Conservation (phyloP, 768 basidiomycete genomes). For the Clitopilus hobsonii region DNA sequence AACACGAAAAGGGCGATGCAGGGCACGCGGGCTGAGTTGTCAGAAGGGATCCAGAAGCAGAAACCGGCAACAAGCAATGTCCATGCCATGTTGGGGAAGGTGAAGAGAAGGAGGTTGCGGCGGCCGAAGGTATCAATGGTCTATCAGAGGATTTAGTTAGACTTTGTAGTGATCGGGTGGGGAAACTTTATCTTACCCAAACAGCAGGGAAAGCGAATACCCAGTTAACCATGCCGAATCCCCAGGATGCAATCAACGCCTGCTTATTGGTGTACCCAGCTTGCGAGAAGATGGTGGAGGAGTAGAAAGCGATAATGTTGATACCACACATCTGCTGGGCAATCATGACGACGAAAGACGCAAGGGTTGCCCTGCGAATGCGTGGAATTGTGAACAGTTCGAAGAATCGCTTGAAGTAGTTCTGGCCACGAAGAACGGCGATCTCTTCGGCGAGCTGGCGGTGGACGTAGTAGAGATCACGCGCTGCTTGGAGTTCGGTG, state of each 20-base stretch:
- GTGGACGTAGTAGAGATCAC: slow-evolving; percentile 76
- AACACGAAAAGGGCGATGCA: slow-evolving; percentile 39
- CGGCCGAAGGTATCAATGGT: slow-evolving; percentile 74
- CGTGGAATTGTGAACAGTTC: slow-evolving; percentile 78
- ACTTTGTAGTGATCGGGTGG: slow-evolving; percentile 1
- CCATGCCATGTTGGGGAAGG: slow-evolving; percentile 80
- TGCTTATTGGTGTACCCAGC: slow-evolving; percentile 51
- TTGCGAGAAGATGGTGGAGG: slow-evolving; percentile 63
- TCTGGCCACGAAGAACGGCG: slow-evolving; percentile 49
- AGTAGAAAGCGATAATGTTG: slow-evolving; percentile 79
- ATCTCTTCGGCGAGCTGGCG: slow-evolving; percentile 64
- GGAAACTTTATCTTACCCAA: slow-evolving; percentile 32
- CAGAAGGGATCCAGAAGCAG: slow-evolving; percentile 49
- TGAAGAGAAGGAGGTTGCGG: slow-evolving; percentile 69
- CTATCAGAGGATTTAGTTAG: slow-evolving; percentile 20
- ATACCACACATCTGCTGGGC: slow-evolving; percentile 83
- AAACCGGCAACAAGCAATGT: slow-evolving; percentile 71
- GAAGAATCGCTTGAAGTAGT: slow-evolving; percentile 39
- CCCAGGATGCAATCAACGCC: slow-evolving; percentile 61
- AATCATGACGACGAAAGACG: slow-evolving; percentile 56
- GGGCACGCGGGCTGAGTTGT: slow-evolving; percentile 33
- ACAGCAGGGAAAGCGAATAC: slow-evolving; percentile 64
- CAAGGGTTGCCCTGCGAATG: slow-evolving; percentile 43
- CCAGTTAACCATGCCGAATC: slow-evolving; percentile 66
- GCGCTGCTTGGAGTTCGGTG: slow-evolving; percentile 70